Conservation (phyloP, 352 stramenopile species). For the Pythium volutum region DNA sequence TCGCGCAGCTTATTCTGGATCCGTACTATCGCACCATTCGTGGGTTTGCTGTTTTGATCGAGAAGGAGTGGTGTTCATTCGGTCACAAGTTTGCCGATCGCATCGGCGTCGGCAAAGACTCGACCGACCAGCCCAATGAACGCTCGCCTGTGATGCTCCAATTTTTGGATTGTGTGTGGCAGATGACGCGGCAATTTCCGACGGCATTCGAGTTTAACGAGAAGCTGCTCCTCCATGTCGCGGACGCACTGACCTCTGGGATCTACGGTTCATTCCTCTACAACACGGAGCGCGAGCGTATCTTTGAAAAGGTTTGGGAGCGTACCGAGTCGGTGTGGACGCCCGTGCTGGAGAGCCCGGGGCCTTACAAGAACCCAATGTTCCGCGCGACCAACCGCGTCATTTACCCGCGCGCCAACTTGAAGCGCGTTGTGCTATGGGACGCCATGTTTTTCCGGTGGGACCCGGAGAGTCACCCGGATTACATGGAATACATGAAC, state of each 20-base stretch:
- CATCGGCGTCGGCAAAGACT: constrained; percentile 78
- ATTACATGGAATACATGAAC: constrained; percentile 88
- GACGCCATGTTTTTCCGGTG: constrained; percentile 86
- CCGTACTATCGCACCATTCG: constrained; percentile 85
- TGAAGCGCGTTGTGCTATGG: constrained; percentile 85
- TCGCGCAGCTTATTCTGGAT: constrained; percentile 84
- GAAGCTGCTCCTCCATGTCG: constrained; percentile 77
- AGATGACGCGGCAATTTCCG: constrained; percentile 88
- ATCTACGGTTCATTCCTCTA: constrained; percentile 83
- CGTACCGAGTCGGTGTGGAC: constrained; percentile 84
- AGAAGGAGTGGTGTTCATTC: constrained; percentile 89
- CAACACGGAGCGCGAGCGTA: constrained; percentile 81
- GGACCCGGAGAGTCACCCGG: constrained; percentile 79
- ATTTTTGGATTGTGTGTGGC: constrained; percentile 86
- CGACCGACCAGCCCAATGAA: constrained; percentile 75
- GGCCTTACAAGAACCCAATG: constrained; percentile 66
- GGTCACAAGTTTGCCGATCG: constrained; percentile 89
- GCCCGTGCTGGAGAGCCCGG: constrained; percentile 63
- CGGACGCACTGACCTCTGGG: constrained; percentile 74
- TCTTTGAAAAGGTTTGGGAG: constrained; percentile 84
- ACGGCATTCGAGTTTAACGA: constrained; percentile 89
- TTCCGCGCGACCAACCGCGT: constrained; percentile 80
- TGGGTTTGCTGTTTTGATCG: constrained; percentile 76
- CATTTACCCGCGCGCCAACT: constrained; percentile 79
- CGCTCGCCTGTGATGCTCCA: constrained; percentile 85